Evolutionary conservation across 2,329 filamentous ascomycete species (phyloP).

Genomic region (Colletotrichum navitas): DNA sequence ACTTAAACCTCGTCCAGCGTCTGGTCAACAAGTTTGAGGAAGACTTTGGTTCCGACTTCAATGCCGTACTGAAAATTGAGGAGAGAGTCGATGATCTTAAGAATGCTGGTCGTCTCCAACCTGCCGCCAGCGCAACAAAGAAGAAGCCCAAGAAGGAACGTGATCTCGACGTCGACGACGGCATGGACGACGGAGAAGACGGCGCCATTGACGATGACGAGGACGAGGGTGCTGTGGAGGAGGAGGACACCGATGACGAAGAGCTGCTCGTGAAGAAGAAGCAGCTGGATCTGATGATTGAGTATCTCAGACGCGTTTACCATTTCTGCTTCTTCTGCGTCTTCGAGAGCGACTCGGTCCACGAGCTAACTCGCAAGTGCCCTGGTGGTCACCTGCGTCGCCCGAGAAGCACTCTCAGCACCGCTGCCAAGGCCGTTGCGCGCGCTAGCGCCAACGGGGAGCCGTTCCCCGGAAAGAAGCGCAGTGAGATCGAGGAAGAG

Average conservation of each 20-base stretch:
- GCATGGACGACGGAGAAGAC: slow-evolving; percentile 72
- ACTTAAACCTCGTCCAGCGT: slow-evolving; percentile 84
- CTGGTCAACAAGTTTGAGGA: slow-evolving; percentile 87
- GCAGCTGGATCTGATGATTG: slow-evolving; percentile 93
- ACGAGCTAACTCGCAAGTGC: slow-evolving; percentile 95
- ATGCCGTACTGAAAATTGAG: slow-evolving; percentile 84
- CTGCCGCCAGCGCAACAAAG: slow-evolving; percentile 65
- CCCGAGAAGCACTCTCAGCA: slow-evolving; percentile 86
- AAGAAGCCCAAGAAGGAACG: slow-evolving; percentile 72
- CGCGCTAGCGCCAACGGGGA: slow-evolving; percentile 86
- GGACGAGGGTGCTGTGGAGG: slow-evolving; percentile 82
- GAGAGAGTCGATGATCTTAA: slow-evolving; percentile 87
- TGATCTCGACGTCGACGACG: slow-evolving; percentile 71
- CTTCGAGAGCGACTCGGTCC: slow-evolving; percentile 96
- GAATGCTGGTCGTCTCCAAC: slow-evolving; percentile 81
- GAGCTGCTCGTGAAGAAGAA: slow-evolving; percentile 94
- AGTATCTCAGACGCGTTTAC: slow-evolving; percentile 96
- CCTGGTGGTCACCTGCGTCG: slow-evolving; percentile 96
- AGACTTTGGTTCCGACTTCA: slow-evolving; percentile 82
- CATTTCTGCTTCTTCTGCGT: slow-evolving; percentile 99
- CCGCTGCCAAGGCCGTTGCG: slow-evolving; percentile 85
- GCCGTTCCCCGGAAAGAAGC: slow-evolving; percentile 86
- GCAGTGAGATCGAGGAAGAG: slow-evolving; percentile 72
- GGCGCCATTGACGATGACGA: slow-evolving; percentile 82
- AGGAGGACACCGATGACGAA: slow-evolving; percentile 89